These are phyloP conservation scores for Graphilbum ipis-grandicollis DNA, from an alignment of 2,329 filamentous ascomycete genomes.

Conservation along the genomic window DNA sequence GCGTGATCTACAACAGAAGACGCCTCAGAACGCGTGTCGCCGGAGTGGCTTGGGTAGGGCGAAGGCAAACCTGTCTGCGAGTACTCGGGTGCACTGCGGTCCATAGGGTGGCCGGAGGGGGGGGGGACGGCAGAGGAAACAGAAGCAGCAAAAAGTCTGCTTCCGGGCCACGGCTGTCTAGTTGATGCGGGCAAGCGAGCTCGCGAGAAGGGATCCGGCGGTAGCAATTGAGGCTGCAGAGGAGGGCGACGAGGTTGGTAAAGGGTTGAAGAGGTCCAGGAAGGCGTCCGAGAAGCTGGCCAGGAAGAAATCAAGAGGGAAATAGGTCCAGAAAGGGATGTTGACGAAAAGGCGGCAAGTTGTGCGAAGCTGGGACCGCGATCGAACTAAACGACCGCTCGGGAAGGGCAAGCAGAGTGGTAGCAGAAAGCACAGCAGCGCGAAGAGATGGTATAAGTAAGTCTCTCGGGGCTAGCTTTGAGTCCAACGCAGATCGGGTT, in stretches of 20 bases:
- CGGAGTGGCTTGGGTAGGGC: slow-evolving; percentile 48
- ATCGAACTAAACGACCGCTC: background rate
- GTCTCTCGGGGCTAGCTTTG: slow-evolving; percentile 14
- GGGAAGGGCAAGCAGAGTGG: background rate
- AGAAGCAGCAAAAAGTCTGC: slow-evolving; percentile 6
- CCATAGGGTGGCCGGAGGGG: slow-evolving; percentile 26
- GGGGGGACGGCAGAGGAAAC: slow-evolving; percentile 3
- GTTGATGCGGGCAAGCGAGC: background rate
- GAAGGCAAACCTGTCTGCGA: slow-evolving; percentile 77
- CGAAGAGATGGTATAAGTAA: slow-evolving; percentile 4
- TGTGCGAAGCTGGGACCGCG: background rate
- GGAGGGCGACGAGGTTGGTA: background rate
- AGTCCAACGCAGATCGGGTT: slow-evolving; percentile 11
- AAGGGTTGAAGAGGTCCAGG: background rate
- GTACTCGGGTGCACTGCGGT: slow-evolving; percentile 54
- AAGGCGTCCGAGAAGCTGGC: background rate
- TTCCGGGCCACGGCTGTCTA: slow-evolving; percentile 3
- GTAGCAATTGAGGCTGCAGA: background rate
- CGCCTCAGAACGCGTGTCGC: slow-evolving; percentile 67
- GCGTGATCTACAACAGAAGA: slow-evolving; percentile 76
- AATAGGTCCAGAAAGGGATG: background rate
- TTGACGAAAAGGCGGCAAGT: background rate
- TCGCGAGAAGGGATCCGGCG: background rate
- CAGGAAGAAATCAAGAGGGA: background rate
- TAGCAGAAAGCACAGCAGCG: slow-evolving; percentile 1